Evolutionary conservation across 2,329 filamentous ascomycete genomes (phyloP), one percentile per base, ranked within the genome.

Genomic region (Colletotrichum trifolii): DNA sequence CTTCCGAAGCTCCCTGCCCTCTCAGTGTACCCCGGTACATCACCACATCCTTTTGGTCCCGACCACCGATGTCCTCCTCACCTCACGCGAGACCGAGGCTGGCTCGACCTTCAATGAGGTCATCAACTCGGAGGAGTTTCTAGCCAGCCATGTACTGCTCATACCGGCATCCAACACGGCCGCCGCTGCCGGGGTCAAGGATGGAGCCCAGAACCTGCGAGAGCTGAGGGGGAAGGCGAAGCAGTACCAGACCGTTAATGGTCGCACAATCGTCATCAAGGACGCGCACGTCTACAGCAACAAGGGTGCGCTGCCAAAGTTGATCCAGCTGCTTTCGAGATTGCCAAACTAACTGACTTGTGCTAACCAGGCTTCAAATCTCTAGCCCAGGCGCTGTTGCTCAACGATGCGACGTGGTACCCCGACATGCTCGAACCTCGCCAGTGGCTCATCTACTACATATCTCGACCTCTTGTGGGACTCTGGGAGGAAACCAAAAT

Each of bases 381-480:
- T 39, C 83, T 97, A 67, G 94, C 93, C 69, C 96, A 98, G 75
- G 93, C 94, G 38, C 94, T 96, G 74, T 82, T 98, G 39, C 82
- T 97, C 62, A 87, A 87, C 74, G 96, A 99, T 77, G 84, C 87
- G 42, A 86, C 97, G 43, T 98, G 93, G 86, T 97, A 96, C 73
- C 90, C 93, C 53, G 93, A 97, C 73, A 89, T 88, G n/a, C 87
- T 92, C 71, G 95, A 98, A 71, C 90, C 93, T 12, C 91, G 94
- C 71, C 93, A 94, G 85, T 99, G 96, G 94, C 88, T 99, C 47
- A 86, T 99, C 66, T 98, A 98, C 84, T 97, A 94, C 78, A 97
- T 99, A 68, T 96, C 95, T 34, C 90, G 88, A 55, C 96, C 96
- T 2, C 81, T 99, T 55, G 87, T 97, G 17, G 96, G 96, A 33